Evolutionary conservation across 208 protist genomes (phyloP), one percentile per base, ranked within the genome.

Genomic region (Blastocrithidia nonstop): DNA sequence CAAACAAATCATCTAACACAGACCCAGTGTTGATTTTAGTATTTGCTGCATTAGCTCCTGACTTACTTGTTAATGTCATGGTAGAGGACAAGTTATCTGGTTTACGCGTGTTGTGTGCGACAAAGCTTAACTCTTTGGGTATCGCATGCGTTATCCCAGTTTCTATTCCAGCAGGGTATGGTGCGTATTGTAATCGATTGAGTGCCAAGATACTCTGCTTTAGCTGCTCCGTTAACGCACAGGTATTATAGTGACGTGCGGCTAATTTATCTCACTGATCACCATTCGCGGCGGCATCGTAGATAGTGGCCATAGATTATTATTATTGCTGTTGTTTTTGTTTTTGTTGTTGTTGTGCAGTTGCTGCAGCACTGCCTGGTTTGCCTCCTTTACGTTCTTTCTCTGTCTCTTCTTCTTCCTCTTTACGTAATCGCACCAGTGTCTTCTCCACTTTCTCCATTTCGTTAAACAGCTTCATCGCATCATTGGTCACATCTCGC

Each of bases 1-100:
- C 80, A 37, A 90, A 90, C 37, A 90, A 64, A 57, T 90, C 80
- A 40, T 90, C 75, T 6, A 90, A 56, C 15, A 90, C 47, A 55
- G 83, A 57, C 13, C 40, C 56, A 24, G 41, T 38, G 19, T 36
- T 23, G n/a, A n/a, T n/a, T n/a, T n/a, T n/a, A n/a, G n/a, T n/a
- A n/a, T n/a, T n/a, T n/a, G 39, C 41, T 26, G 25, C 42, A 19
- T 54, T 45, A n/a, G 21, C 33, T 3, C 35, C 13, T 17, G 43
- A 50, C 6, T 36, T 15, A 13, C 33, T 8, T 7, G 46, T 27
- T 8, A 37, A 23, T n/a, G 27, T 20, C 1, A 37, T 23, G 15
- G 35, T 49, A 6, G 45, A 20, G 3, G 44, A 16, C 8, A 7
- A 19, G 40, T 43, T 8, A 13, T 61, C 64, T 6, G 70, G 57